Evolutionary conservation across 441 rosid genomes (phyloP).

Genomic region (Breynia disticha): DNA sequence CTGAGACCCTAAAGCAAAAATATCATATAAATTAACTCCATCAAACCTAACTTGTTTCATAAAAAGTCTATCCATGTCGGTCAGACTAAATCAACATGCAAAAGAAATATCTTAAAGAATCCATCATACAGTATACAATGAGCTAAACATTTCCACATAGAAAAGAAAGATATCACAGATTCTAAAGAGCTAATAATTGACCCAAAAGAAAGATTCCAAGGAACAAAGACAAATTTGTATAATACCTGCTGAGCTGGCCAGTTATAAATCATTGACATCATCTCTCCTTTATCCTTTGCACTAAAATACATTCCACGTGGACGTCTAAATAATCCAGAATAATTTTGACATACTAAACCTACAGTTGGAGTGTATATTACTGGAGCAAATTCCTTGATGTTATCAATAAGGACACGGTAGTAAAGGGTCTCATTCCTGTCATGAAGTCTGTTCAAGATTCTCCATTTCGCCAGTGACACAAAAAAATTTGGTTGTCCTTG

Average conservation of each 20-base stretch:
- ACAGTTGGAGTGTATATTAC: slow-evolving; percentile 95
- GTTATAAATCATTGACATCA: slow-evolving; percentile 99
- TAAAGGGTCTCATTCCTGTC: slow-evolving; percentile 96
- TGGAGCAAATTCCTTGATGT: slow-evolving; percentile 89
- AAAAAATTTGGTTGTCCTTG: slow-evolving; percentile 45
- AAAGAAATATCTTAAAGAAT: too few relatives aligned
- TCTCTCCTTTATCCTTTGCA: slow-evolving; percentile 97
- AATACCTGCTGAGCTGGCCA: slow-evolving; percentile 82
- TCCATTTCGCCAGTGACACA: slow-evolving; percentile 89
- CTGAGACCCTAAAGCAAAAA: too few relatives aligned
- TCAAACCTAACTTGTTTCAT: too few relatives aligned
- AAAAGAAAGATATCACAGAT: not conserved
- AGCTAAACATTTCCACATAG: too few relatives aligned
- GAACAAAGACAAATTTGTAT: slow-evolving; percentile 11
- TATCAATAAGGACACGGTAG: slow-evolving; percentile 89
- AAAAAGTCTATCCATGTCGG: too few relatives aligned
- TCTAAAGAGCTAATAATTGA: too few relatives aligned
- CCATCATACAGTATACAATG: too few relatives aligned
- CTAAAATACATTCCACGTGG: slow-evolving; percentile 99
- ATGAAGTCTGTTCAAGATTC: slow-evolving; percentile 89
- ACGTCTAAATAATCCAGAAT: slow-evolving; percentile 91
- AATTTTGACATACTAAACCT: slow-evolving; percentile 93
- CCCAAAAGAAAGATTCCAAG: too few relatives aligned
- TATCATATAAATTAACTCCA: too few relatives aligned
- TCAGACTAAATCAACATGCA: too few relatives aligned